Evolutionary conservation across 306 rosid species (phyloP).

Genomic region (Vigna mungo): DNA sequence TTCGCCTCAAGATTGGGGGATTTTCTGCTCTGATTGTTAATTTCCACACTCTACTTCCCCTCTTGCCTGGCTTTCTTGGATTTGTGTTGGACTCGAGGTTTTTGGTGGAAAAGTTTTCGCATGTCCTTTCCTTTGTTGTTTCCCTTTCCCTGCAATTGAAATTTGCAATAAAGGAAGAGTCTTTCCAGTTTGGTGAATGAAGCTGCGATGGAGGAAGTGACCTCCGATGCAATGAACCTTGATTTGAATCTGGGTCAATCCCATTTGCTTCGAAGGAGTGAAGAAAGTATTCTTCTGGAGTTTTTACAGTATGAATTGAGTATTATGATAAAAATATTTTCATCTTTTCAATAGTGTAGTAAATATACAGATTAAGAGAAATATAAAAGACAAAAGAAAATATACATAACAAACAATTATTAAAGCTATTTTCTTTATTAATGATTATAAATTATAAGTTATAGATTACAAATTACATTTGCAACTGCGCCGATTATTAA

Average conservation of each 20-base stretch:
- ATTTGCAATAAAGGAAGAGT: conserved; percentile 39
- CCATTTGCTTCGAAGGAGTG: conserved; percentile 54
- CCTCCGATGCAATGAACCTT: conserved; percentile 86
- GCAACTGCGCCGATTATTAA: too few species aligned
- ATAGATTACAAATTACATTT: too few species aligned
- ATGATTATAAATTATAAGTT: too few species aligned
- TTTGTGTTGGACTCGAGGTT: conserved; percentile 28
- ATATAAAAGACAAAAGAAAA: too few species aligned
- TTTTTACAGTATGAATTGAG: too few species aligned
- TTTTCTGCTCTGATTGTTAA: conserved; percentile 42
- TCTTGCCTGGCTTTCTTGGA: conserved; percentile 42
- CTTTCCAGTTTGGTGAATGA: conserved; percentile 35
- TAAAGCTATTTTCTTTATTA: too few species aligned
- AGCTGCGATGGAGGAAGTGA: conserved; percentile 81
- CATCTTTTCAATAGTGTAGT: too few species aligned
- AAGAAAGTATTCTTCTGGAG: too few species aligned
- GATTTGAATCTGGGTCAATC: conserved; percentile 93
- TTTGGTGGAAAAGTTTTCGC: neutral
- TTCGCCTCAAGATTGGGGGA: conserved; percentile 30
- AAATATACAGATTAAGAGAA: too few species aligned
- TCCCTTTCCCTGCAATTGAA: conserved; percentile 17
- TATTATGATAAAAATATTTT: too few species aligned
- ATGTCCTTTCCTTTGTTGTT: neutral
- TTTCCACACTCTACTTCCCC: conserved; percentile 26
- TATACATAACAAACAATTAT: too few species aligned